phyloP scores from a whole-genome alignment of 148 eudicot species.

The Limonium bicolor region DNA sequence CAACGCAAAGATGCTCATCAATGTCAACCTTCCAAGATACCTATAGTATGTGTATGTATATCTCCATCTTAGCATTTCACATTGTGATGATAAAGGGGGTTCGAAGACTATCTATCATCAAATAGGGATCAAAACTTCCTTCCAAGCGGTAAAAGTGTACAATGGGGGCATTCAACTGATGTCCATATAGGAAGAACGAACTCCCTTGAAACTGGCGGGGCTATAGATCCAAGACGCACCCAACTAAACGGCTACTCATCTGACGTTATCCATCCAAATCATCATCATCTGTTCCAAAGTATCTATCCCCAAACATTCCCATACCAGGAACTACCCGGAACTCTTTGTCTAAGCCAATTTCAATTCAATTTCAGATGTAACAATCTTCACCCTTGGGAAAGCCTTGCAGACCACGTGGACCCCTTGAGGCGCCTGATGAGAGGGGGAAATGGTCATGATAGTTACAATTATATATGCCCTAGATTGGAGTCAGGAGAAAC shows the following conservation, averaged over 20 bases:
- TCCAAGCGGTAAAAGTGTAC: too few species aligned
- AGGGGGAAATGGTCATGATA: not conserved
- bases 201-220: too few species aligned
- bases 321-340: conserved; percentile 88
- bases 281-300: conserved; percentile 89
- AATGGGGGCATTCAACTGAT: too few species aligned
- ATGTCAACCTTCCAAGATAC: too few species aligned
- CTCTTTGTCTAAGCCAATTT: conserved; percentile 66
- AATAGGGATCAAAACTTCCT: too few species aligned
- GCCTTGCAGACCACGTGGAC: conserved; percentile 76
- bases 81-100: too few species aligned
- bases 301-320: conserved; percentile 98
- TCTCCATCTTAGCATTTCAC: too few species aligned
- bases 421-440: conserved; percentile 87
- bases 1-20: too few species aligned
- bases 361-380: conserved; percentile 93
- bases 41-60: too few species aligned
- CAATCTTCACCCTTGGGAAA: conserved; percentile 86
- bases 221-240: too few species aligned
- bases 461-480: not conserved
- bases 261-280: conserved; percentile 1
- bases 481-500: not conserved
- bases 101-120: too few species aligned
- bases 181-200: not conserved
- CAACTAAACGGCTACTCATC: not conserved